phyloP scores from a whole-genome alignment of 2,329 filamentous ascomycete species.

The Xylaria sp. region DNA sequence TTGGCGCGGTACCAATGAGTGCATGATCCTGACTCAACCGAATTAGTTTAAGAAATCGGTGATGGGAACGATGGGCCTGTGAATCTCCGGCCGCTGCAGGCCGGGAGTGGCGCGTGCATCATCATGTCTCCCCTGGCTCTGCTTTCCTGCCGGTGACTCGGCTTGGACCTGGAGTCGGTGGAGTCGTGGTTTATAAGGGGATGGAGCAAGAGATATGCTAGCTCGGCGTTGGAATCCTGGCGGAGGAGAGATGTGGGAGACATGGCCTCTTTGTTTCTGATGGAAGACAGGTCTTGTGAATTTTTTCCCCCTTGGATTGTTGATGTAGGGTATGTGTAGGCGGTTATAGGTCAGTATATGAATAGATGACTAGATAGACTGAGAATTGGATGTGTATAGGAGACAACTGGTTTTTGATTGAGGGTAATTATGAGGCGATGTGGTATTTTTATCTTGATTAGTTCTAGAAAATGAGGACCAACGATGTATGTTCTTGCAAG shows the following conservation, averaged over 20 bases:
- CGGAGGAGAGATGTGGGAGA: conserved; percentile 15
- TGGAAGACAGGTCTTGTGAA: not conserved
- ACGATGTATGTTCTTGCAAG: not conserved
- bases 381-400: not conserved
- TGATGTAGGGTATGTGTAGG: not conserved
- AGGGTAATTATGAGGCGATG: not conserved
- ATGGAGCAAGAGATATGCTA: not conserved
- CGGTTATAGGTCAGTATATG: not conserved
- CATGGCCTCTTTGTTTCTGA: conserved; percentile 16
- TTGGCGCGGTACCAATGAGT: not conserved
- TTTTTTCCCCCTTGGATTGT: not conserved
- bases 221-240: not conserved
- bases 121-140: conserved; percentile 1
- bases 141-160: not conserved
- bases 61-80: not conserved
- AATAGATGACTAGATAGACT: too few relatives aligned
- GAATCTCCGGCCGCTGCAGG: conserved; percentile 35
- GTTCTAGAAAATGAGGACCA: not conserved
- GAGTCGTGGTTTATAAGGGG: not conserved
- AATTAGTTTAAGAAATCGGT: not conserved
- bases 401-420: conserved; percentile 1
- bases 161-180: not conserved
- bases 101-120: conserved; percentile 32
- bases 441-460: not conserved
- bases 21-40: not conserved